Conservation (phyloP, 2,329 filamentous ascomycete species). For the Drechslerella stenobrocha region DNA sequence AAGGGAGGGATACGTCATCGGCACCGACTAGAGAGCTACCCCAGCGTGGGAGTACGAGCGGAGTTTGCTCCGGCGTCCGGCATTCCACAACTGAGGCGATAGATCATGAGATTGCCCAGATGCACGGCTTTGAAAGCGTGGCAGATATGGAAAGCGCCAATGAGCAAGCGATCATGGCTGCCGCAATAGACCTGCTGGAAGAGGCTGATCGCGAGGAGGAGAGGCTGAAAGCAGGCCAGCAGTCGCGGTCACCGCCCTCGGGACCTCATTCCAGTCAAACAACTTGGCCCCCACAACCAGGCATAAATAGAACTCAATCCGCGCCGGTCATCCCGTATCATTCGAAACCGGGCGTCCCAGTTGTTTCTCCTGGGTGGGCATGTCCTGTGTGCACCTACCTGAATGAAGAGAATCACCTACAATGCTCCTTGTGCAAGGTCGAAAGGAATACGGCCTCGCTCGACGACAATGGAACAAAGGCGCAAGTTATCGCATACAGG, state of each 20-base stretch:
- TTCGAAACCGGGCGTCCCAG: slow-evolving; percentile 8
- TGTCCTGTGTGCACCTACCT: slow-evolving; percentile 32
- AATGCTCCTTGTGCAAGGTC: slow-evolving; percentile 28
- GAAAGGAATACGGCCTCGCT: slow-evolving; percentile 20
- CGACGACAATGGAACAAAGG: slow-evolving; percentile 30
- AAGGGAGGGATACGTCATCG: background rate
- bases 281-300: background rate
- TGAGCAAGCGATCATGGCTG: slow-evolving; percentile 80
- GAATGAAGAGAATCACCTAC: slow-evolving; percentile 43
- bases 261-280: background rate
- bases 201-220: slow-evolving; percentile 68
- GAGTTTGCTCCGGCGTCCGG: slow-evolving; percentile 76
- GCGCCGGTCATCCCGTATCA: slow-evolving; percentile 23
- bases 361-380: slow-evolving; percentile 24
- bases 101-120: slow-evolving; percentile 66
- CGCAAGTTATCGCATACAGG: slow-evolving; percentile 27
- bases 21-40: slow-evolving; percentile 52
- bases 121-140: slow-evolving; percentile 76
- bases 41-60: slow-evolving; percentile 73
- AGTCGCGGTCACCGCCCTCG: background rate
- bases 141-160: slow-evolving; percentile 89
- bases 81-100: slow-evolving; percentile 67
- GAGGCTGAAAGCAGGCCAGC: slow-evolving; percentile 51
- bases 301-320: slow-evolving; percentile 30
- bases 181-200: slow-evolving; percentile 81